These are phyloP conservation scores for Picochlorum sp. DNA, from an alignment of 139 green algal genomes.

Conservation along the genomic window DNA sequence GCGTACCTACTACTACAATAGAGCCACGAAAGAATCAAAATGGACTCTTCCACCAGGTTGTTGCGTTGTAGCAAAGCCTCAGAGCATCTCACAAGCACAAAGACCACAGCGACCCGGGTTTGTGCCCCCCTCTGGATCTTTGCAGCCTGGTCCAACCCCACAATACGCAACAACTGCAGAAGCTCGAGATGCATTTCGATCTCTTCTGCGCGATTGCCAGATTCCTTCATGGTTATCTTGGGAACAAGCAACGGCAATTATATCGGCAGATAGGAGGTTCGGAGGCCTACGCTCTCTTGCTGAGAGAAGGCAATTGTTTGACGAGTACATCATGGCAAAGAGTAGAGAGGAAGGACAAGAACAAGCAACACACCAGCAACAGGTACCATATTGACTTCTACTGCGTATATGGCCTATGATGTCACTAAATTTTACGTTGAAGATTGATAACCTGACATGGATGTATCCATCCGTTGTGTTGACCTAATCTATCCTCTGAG, in stretches of 20 bases:
- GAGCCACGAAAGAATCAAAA: conserved; percentile 55
- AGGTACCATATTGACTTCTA: conserved; percentile 10
- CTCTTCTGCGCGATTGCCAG: conserved; percentile 64
- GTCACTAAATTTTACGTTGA: conserved; percentile 3
- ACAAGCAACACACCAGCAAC: conserved; percentile 28
- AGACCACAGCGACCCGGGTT: not conserved
- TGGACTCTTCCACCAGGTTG: conserved; percentile 73
- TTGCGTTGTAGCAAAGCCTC: not conserved
- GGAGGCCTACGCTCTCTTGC: conserved; percentile 76
- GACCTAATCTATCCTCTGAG: not conserved
- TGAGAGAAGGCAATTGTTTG: conserved; percentile 86
- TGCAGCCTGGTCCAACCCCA: conserved; percentile 21
- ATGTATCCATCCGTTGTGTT: not conserved
- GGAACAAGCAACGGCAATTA: conserved; percentile 71
- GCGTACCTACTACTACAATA: conserved; percentile 88
- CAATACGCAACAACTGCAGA: conserved; percentile 33
- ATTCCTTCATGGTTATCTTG: conserved; percentile 53
- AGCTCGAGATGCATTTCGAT: conserved; percentile 86
- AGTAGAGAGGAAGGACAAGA: conserved; percentile 75
- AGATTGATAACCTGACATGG: conserved; percentile 5
- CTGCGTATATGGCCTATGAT: not conserved
- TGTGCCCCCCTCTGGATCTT: conserved; percentile 1
- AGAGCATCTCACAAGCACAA: not conserved
- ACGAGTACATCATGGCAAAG: conserved; percentile 71
- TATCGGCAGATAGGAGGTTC: conserved; percentile 66